Evolutionary conservation across 208 protist species (phyloP), one percentile per base, ranked within the genome.

Genomic region (Leishmania mexicana): DNA sequence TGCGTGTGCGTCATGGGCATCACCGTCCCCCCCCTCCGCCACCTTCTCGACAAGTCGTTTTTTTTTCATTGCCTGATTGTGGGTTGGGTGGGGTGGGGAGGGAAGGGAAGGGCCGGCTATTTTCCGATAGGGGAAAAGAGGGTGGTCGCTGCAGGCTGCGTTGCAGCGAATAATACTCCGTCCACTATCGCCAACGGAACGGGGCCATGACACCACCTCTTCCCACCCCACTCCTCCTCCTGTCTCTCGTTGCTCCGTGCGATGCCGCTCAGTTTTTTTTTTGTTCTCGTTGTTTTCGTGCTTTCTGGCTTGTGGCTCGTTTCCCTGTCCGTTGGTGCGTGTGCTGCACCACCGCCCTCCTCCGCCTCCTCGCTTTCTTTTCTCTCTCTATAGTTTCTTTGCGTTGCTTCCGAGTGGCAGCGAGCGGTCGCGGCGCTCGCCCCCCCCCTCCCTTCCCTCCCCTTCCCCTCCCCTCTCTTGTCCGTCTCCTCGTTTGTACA

Each of bases 61-160:
- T 47, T 65, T 81, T 74, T 78, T 64, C 31, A 74, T 77, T 38
- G 80, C 21, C 53, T 31, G 31, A 11, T 35, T 71, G 17, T 78
- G 4, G 73, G 53, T 75, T 24, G 6, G 28, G 5, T 49, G 58
- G 11, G 28, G 28, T 24, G 53, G 19, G 53, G 53, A 24, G 13
- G 53, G 53, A 24, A 58, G 17, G 53, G 60, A 28, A 35, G 21
- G 6, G 21, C 31, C 28, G 8, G 8, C 15, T 35, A 38, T 40
- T 35, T 31, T 35, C 31, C 35, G 17, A 45, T 17, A 24, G 19
- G 65, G n/a, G 65, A 71, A 5, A 71, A 35, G 31, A 17, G n/a
- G 58, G 28, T 64, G 58, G 58, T 17, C 28, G 28, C 8, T 24
- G 28, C 58, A 15, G 21, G 28, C 28, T 10, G n/a, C 13, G 28